Evolutionary conservation across 805 yeast species (phyloP).

Genomic region (Kazachstania taianensis): DNA sequence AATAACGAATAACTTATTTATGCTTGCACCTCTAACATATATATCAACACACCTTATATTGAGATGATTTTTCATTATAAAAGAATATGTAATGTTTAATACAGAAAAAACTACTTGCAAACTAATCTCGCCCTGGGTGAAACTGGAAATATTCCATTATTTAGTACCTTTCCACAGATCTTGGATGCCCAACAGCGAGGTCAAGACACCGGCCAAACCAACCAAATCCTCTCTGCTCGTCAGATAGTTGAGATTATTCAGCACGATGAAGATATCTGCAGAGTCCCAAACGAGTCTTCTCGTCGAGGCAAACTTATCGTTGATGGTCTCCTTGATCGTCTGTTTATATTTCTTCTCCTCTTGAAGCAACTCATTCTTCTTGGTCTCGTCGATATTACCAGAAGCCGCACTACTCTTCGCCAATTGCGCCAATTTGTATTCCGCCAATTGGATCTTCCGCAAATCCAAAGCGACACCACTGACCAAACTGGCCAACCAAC

Average conservation of each 20-base stretch:
- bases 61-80: no score
- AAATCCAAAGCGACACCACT: constrained; percentile 53
- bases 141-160: no score
- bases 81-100: no score
- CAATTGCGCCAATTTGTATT: constrained; percentile 1
- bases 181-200: constrained; percentile 68
- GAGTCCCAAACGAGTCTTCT: constrained; percentile 68
- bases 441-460: constrained; percentile 41
- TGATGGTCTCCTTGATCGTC: constrained; percentile 23
- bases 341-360: constrained; percentile 24
- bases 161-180: constrained; percentile 53
- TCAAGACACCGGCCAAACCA: constrained; percentile 75
- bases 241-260: constrained; percentile 52
- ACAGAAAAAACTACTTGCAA: no score
- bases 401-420: background rate
- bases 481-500: constrained; percentile 67
- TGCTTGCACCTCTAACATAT: no score
- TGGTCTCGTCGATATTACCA: background rate
- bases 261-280: constrained; percentile 66
- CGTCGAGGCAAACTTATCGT: constrained; percentile 40
- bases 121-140: no score
- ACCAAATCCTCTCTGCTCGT: constrained; percentile 66
- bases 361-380: background rate
- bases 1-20: no score
- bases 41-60: no score